Evolutionary conservation across 768 basidiomycete species (phyloP), one percentile per base, ranked within the genome.

Genomic region (Lyophyllum semitale): DNA sequence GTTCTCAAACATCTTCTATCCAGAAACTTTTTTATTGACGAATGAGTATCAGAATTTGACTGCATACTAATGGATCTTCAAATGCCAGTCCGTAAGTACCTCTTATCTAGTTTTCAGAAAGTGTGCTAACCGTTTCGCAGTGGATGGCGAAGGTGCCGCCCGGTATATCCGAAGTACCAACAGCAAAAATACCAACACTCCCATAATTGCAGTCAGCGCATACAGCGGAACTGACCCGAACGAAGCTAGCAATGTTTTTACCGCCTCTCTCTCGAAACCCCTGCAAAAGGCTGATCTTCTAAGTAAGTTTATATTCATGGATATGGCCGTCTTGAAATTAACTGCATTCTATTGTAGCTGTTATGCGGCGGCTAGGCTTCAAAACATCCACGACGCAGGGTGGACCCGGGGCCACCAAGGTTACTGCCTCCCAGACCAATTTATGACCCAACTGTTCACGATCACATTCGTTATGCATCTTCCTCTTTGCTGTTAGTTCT

Each of bases 121-220:
- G 43, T 50, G 20, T 35, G 40, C 38, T 38, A 11, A 25, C 23
- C 41, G 20, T 42, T 52, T 52, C 35, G 18, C 69, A 85, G 93
- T 98, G 63, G 95, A 95, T 67, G 97, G 96, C 33, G 96, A 98
- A 73, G 89, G 91, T 61, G 97, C 97, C 30, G 95, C 97, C 11
- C 83, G 94, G 51, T 98, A 97, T 73, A 96, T 99, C 77, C 94
- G 94, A 77, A 94, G 88, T 62, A 98, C 95, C 17, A 93, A 92
- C 69, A 94, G 93, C 78, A 95, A 89, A 76, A 98, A 98, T 65
- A 86, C 89, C 48, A 87, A 83, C 62, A 95, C 94, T 11, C 96
- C 96, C 0, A 98, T 95, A 49, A 85, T 96, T 57, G 90, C 93
- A 50, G 87, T 96, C 48, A 95, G 91, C 67, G 93, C 92, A 29